Evolutionary conservation across 495 filamentous ascomycete species (phyloP).

Genomic region (Penicillium roqueforti): DNA sequence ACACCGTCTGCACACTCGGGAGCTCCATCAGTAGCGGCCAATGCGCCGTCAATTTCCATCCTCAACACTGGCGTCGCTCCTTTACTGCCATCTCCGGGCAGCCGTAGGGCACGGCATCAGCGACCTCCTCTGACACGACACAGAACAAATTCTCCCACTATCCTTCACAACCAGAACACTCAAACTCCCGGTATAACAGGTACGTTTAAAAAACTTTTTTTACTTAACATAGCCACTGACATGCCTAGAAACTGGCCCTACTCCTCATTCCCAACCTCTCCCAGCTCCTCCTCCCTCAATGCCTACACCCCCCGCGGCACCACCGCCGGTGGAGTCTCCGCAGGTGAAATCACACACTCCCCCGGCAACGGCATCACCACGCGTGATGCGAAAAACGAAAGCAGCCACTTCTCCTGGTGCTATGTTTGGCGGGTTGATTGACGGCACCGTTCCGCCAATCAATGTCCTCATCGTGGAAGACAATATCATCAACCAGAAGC

Average conservation of each 20-base stretch:
- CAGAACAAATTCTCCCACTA: constrained; percentile 77
- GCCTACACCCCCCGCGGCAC: constrained; percentile 34
- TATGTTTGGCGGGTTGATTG: constrained; percentile 62
- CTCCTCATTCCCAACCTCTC: constrained; percentile 23
- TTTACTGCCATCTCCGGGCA: constrained; percentile 78
- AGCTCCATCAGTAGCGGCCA: constrained; percentile 27
- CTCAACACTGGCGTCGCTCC: constrained; percentile 76
- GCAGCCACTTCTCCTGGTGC: constrained; percentile 36
- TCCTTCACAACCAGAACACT: constrained; percentile 50
- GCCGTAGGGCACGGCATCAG: constrained; percentile 44
- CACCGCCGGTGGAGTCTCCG: constrained; percentile 34
- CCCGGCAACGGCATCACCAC: constrained; percentile 37
- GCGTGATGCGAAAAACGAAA: constrained; percentile 41
- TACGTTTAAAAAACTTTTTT: constrained; percentile 12
- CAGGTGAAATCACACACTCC: constrained; percentile 36
- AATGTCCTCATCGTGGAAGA: constrained; percentile 98
- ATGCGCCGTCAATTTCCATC: constrained; percentile 64
- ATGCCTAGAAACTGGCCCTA: constrained; percentile 25
- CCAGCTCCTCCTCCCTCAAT: constrained; percentile 26
- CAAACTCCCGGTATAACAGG: constrained; percentile 29
- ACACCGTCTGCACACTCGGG: constrained; percentile 41
- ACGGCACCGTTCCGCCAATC: constrained; percentile 87
- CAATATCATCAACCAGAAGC: constrained; percentile 92
- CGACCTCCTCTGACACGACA: constrained; percentile 54
- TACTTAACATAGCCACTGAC: constrained; percentile 14